These are phyloP conservation scores for Mucor saturninus DNA, from an alignment of 371 early-diverging fungal species.

Conservation along the genomic window DNA sequence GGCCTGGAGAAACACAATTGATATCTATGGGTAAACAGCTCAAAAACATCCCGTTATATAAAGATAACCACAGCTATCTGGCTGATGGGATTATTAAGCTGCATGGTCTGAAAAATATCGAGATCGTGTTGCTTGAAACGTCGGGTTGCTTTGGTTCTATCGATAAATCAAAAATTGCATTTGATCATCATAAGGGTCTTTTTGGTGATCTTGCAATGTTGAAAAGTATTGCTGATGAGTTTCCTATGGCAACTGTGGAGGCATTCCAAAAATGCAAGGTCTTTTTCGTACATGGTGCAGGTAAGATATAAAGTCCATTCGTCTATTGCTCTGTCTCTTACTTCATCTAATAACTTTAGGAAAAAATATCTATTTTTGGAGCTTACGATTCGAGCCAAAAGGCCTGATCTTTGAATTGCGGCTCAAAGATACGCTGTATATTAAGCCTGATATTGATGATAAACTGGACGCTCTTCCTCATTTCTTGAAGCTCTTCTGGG, in stretches of 20 bases:
- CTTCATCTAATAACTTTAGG: constrained; percentile 11
- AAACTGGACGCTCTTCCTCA: constrained; percentile 12
- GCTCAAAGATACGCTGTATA: constrained; percentile 17
- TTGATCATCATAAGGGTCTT: constrained; percentile 16
- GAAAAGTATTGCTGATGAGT: constrained; percentile 20
- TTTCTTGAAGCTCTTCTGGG: constrained; percentile 26
- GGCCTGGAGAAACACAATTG: constrained; percentile 6
- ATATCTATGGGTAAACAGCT: constrained; percentile 12
- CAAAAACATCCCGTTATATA: constrained; percentile 6
- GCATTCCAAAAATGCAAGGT: constrained; percentile 4
- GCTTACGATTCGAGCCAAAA: constrained; percentile 19
- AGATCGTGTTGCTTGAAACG: constrained; percentile 14
- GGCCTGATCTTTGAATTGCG: constrained; percentile 22
- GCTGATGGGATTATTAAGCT: constrained; percentile 3
- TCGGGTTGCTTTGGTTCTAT: constrained; percentile 7
- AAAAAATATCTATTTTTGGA: constrained; percentile 14
- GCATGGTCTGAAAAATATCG: not conserved
- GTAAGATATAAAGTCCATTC: constrained; percentile 9
- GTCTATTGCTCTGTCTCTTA: constrained; percentile 14
- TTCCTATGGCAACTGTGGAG: constrained; percentile 3
- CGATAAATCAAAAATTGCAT: constrained; percentile 7
- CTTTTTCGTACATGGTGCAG: constrained; percentile 19
- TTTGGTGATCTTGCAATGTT: constrained; percentile 15
- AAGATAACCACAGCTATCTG: constrained; percentile 7
- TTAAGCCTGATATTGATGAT: constrained; percentile 23